Conservation (phyloP, 192 early-diverging fungal genomes). For the Coemansia sp. region DNA sequence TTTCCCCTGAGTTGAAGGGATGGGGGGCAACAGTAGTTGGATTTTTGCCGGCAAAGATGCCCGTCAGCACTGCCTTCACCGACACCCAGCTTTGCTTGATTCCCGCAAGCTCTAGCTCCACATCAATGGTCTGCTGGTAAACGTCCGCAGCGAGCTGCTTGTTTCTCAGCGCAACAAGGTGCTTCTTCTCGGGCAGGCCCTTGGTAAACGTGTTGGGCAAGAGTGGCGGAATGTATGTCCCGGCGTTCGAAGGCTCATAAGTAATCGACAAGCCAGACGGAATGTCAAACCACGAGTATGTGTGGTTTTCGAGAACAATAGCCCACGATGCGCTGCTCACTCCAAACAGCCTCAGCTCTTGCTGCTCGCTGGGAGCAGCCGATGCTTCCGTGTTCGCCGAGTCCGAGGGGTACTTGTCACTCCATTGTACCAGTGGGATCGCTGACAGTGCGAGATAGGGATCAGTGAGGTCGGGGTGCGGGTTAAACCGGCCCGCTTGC, state of each 20-base stretch:
- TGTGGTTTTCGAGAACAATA: constrained; percentile 12
- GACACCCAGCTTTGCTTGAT: constrained; percentile 11
- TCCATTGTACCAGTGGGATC: background rate
- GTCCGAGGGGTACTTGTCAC: background rate
- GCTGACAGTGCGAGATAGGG: background rate
- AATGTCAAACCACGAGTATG: background rate
- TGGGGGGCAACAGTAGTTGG: background rate
- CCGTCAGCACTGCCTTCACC: background rate
- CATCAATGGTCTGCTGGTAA: constrained; percentile 5
- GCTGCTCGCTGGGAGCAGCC: background rate
- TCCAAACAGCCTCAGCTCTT: background rate
- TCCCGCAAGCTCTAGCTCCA: constrained; percentile 8
- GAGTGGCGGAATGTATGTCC: constrained; percentile 2
- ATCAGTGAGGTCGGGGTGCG: constrained; percentile 10
- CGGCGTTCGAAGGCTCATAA: too few species aligned
- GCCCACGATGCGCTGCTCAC: constrained; percentile 10
- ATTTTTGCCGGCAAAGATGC: background rate
- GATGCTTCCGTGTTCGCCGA: background rate
- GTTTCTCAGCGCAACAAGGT: background rate
- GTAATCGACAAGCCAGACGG: background rate
- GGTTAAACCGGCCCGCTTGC: background rate
- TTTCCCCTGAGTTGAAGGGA: background rate
- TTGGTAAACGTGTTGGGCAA: constrained; percentile 5
- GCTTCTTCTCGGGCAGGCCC: background rate
- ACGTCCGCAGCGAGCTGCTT: background rate